These are phyloP conservation scores for Diaporthe destruens DNA, from an alignment of 2,329 filamentous ascomycete species.

Conservation along the genomic window DNA sequence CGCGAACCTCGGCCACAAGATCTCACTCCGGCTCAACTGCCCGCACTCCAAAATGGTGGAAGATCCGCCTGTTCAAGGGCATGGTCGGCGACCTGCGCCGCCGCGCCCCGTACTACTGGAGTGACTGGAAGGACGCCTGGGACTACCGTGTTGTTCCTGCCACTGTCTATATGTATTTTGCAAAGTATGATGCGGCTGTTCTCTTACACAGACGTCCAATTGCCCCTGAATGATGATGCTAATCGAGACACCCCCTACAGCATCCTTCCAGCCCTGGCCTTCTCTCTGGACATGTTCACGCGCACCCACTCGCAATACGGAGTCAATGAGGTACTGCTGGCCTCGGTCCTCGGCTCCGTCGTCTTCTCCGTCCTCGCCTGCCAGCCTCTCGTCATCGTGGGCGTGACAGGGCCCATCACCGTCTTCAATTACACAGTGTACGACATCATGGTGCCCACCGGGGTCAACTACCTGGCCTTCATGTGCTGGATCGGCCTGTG, in stretches of 20 bases:
- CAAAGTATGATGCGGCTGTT: constrained; percentile 73
- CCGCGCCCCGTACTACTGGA: constrained; percentile 80
- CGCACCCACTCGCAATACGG: constrained; percentile 88
- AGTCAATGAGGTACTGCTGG: constrained; percentile 90
- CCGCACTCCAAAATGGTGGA: constrained; percentile 73
- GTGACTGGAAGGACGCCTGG: constrained; percentile 90
- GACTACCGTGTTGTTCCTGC: constrained; percentile 90
- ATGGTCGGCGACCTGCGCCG: constrained; percentile 84
- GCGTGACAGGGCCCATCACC: constrained; percentile 90
- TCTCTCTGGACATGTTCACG: constrained; percentile 93
- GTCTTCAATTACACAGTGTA: constrained; percentile 96
- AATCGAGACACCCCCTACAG: constrained; percentile 57
- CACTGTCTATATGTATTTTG: constrained; percentile 95
- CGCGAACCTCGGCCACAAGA: constrained; percentile 10
- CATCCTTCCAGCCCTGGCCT: constrained; percentile 87
- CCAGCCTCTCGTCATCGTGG: constrained; percentile 90
- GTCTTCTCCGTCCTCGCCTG: constrained; percentile 85
- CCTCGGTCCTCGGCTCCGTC: constrained; percentile 84
- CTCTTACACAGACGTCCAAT: neutral
- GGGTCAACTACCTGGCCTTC: constrained; percentile 86
- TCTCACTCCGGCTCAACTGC: constrained; percentile 20
- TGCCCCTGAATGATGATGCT: constrained; percentile 14
- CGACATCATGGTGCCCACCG: constrained; percentile 83
- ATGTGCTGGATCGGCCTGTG: constrained; percentile 95
- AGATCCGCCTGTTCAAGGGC: constrained; percentile 79